A percentile compares a stretch with the other conserved stretches of the same genome.
Evolutionary conservation across 495 filamentous ascomycete genomes (phyloP).

Genomic region (Penicillium robsamsonii): DNA sequence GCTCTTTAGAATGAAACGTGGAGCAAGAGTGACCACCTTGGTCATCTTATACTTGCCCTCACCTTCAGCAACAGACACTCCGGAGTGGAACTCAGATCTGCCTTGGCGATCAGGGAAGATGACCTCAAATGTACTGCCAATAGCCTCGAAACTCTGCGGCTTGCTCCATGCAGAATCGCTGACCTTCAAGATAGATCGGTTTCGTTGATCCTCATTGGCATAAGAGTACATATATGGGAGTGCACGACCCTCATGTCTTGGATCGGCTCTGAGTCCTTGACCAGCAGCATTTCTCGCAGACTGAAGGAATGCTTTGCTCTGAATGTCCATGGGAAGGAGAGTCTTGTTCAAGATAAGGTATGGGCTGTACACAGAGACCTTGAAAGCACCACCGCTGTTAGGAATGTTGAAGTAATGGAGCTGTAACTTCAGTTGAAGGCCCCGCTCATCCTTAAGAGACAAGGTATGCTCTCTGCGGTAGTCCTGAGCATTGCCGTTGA

Average conservation of each 20-base stretch:
- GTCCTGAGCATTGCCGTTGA: conserved; percentile 87
- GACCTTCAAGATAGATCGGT: conserved; percentile 81
- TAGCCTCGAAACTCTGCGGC: conserved; percentile 97
- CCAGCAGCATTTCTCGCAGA: conserved; percentile 77
- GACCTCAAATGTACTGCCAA: conserved; percentile 85
- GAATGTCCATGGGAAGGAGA: conserved; percentile 81
- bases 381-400: conserved; percentile 93
- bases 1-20: conserved; percentile 92
- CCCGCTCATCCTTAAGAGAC: conserved; percentile 78
- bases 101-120: conserved; percentile 68
- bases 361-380: conserved; percentile 86
- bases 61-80: conserved; percentile 82
- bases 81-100: conserved; percentile 82
- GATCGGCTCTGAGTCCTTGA: conserved; percentile 59
- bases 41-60: conserved; percentile 97
- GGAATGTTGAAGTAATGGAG: conserved; percentile 93
- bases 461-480: conserved; percentile 79
- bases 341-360: conserved; percentile 96
- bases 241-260: conserved; percentile 53
- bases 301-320: conserved; percentile 83
- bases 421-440: conserved; percentile 72
- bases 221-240: conserved; percentile 96
- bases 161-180: conserved; percentile 92
- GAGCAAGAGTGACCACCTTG: conserved; percentile 90
- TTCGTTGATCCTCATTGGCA: conserved; percentile 77